Conservation (phyloP, 2,329 filamentous ascomycete genomes). For the Taxawa tesnikishii region DNA sequence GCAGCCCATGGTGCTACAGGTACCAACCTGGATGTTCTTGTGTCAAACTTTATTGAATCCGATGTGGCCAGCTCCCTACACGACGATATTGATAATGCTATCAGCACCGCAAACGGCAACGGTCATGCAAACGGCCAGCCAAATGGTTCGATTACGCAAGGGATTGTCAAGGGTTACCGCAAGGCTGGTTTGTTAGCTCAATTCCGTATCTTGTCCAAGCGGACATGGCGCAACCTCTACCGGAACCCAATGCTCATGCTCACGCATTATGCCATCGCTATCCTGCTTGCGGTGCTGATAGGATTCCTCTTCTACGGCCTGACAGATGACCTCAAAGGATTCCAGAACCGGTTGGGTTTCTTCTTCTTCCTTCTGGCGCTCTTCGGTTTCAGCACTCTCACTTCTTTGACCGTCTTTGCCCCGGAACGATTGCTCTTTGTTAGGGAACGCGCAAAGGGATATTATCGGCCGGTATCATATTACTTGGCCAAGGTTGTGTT, state of each 20-base stretch:
- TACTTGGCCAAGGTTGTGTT: conserved; percentile 97
- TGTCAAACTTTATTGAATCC: conserved; percentile 63
- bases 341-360: conserved; percentile 91
- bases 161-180: conserved; percentile 59
- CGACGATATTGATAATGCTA: conserved; percentile 65
- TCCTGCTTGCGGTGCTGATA: conserved; percentile 83
- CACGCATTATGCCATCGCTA: conserved; percentile 94
- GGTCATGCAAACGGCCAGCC: conserved; percentile 26
- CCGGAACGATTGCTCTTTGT: conserved; percentile 84
- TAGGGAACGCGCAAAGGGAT: conserved; percentile 88
- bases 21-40: conserved; percentile 73
- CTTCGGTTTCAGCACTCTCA: conserved; percentile 93
- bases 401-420: conserved; percentile 86
- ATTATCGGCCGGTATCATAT: conserved; percentile 89
- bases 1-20: conserved; percentile 43
- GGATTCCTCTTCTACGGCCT: conserved; percentile 94
- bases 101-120: conserved; percentile 59
- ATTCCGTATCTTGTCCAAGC: conserved; percentile 76
- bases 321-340: conserved; percentile 90
- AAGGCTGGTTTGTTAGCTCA: conserved; percentile 70
- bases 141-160: conserved; percentile 35
- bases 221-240: conserved; percentile 96
- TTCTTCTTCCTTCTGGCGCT: conserved; percentile 96
- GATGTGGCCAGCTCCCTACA: conserved; percentile 62
- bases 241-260: conserved; percentile 97